These are phyloP conservation scores for Knufia fluminis DNA, from an alignment of 2,329 filamentous ascomycete genomes.

Conservation along the genomic window DNA sequence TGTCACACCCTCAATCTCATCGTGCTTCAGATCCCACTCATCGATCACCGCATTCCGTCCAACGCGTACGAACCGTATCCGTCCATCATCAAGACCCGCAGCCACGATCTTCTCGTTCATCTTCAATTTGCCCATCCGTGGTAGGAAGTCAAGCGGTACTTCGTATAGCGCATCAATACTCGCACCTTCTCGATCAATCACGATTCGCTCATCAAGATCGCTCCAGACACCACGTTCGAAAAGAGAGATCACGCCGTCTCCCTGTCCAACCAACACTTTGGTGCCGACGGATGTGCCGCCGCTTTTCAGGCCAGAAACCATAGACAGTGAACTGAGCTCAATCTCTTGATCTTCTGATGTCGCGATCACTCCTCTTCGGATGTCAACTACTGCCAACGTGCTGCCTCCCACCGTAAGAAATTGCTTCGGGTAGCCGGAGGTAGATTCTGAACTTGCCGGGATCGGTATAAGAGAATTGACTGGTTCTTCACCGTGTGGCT, in stretches of 20 bases:
- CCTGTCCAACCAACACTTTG: slow-evolving; percentile 67
- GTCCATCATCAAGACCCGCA: slow-evolving; percentile 73
- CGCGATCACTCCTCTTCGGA: slow-evolving; percentile 75
- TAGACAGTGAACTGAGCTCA: slow-evolving; percentile 72
- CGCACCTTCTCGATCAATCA: slow-evolving; percentile 65
- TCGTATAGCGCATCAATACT: slow-evolving; percentile 69
- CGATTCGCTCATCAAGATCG: slow-evolving; percentile 83
- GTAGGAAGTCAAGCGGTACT: slow-evolving; percentile 60
- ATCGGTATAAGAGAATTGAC: slow-evolving; percentile 80
- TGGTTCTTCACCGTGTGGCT: slow-evolving; percentile 77
- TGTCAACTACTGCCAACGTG: slow-evolving; percentile 80
- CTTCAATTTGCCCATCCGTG: slow-evolving; percentile 48
- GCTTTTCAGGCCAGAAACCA: slow-evolving; percentile 66
- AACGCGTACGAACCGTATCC: slow-evolving; percentile 66
- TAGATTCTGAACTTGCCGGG: slow-evolving; percentile 68
- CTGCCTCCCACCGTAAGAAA: slow-evolving; percentile 91
- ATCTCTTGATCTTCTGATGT: slow-evolving; percentile 93
- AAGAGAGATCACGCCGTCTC: slow-evolving; percentile 72
- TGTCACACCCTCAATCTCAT: slow-evolving; percentile 78
- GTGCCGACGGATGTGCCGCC: slow-evolving; percentile 59
- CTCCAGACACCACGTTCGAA: slow-evolving; percentile 96
- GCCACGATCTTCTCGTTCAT: slow-evolving; percentile 48
- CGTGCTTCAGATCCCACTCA: slow-evolving; percentile 55
- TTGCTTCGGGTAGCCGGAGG: slow-evolving; percentile 83
- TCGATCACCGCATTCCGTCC: slow-evolving; percentile 61